Conservation (phyloP, 495 filamentous ascomycete genomes). For the Penicillium nucicola region DNA sequence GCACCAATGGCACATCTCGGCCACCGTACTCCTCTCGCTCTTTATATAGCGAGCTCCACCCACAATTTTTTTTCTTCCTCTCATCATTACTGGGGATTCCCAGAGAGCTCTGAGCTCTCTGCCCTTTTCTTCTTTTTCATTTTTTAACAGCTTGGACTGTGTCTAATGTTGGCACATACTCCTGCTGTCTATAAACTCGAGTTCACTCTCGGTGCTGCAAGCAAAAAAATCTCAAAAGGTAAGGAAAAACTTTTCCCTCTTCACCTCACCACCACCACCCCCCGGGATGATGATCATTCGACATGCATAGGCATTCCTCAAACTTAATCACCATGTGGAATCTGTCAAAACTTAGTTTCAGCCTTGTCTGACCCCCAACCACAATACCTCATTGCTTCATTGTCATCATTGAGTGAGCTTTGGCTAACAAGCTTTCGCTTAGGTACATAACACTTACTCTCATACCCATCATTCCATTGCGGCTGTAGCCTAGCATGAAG, state of each 20-base stretch:
- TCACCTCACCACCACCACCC: conserved; percentile 10
- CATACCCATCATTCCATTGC: conserved; percentile 11
- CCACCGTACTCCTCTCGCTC: conserved; percentile 9
- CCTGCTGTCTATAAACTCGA: neutral
- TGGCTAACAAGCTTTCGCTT: conserved; percentile 41
- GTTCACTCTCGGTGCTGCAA: neutral
- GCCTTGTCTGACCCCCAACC: conserved; percentile 84
- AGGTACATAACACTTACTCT: conserved; percentile 52
- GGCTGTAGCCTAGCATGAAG: conserved; percentile 60
- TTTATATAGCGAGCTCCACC: conserved; percentile 29
- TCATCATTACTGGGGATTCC: conserved; percentile 20
- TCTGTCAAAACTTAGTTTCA: conserved; percentile 82
- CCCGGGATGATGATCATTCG: conserved; percentile 73
- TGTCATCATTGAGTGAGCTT: conserved; percentile 16
- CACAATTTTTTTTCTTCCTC: conserved; percentile 40
- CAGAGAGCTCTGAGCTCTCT: conserved; percentile 13
- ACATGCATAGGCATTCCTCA: conserved; percentile 97
- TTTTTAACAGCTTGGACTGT: conserved; percentile 5
- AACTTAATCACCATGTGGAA: conserved; percentile 88
- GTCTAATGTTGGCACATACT: conserved; percentile 10
- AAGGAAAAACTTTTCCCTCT: conserved; percentile 30
- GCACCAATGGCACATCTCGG: conserved; percentile 1
- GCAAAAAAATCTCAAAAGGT: conserved; percentile 50
- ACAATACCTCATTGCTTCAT: conserved; percentile 23
- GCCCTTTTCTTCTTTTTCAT: conserved; percentile 9